Base-by-base conservation (phyloP, 345 rosid species). In the Geranium brycei region DNA sequence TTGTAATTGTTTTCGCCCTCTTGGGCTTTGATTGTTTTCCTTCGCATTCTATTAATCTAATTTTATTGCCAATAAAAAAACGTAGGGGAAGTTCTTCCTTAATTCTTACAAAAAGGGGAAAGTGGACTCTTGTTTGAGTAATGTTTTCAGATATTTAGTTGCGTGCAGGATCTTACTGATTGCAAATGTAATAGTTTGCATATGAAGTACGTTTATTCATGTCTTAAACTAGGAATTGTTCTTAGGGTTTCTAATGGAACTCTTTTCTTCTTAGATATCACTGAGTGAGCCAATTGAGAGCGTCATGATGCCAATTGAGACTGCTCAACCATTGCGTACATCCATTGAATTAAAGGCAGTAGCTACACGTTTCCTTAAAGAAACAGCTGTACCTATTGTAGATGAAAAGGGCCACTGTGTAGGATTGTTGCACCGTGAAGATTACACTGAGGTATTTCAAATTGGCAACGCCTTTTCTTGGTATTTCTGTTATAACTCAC, bases 391-490 rank as follows among this genome's bases (percentile, higher is more conserved):
- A 63, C 89, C 96, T 57, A 71, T 84, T 60, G 56, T 86, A 57
- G 88, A 89, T 64, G 91, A 86, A 15, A 62, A 87, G 80, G 90
- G 85, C 66, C 73, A 76, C 78, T 88, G 88, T 65, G 62, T 83
- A n/a, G 88, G 96, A 59, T 71, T 86, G 30, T 72, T 86, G 88
- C 87, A 89, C 69, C 81, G 85, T 12, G 85, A 84, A 69, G 92
- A 86, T 68, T 89, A 91, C 79, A 71, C 8, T 51, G 82, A 84
- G 82, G 92, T 86, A 66, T 31, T 69, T 64, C 59, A 13, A 58
- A 28, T 14, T 56, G 7, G 41, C 53, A 69, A 28, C 19, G 19
- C 30, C 41, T 30, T 31, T 10, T 3, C 17, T 51, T 4, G 19
- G 0, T 19, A 57, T 15, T 51, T 63, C 1, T 51, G 19, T 57